phyloP scores from a whole-genome alignment of 768 basidiomycete genomes.

The Amanita rubescens region DNA sequence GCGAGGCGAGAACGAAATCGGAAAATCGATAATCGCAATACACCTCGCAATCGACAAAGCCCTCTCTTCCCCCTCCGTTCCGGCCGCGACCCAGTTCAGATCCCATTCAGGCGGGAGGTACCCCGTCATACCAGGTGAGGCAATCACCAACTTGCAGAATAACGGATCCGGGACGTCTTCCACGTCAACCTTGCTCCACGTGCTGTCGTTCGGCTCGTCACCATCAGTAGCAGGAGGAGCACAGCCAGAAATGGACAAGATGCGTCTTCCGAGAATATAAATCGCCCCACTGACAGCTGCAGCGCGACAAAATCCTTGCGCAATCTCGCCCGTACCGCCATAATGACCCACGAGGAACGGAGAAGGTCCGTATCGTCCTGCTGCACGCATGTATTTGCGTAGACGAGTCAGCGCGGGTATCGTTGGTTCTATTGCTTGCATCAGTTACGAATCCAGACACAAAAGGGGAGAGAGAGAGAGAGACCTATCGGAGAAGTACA shows the following conservation, averaged over 20 bases:
- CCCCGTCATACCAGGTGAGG: conserved; percentile 33
- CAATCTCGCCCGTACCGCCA: conserved; percentile 86
- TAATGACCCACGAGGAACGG: conserved; percentile 94
- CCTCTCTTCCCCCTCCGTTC: background rate
- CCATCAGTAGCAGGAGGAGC: conserved; percentile 9
- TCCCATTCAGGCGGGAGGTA: conserved; percentile 13
- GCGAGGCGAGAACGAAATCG: conserved; percentile 14
- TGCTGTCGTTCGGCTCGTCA: conserved; percentile 7
- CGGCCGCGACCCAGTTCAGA: background rate
- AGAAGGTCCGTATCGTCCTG: conserved; percentile 74
- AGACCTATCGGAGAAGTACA: conserved; percentile 53
- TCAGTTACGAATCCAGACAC: too few relatives aligned
- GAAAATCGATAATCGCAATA: conserved; percentile 43
- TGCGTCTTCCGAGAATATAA: conserved; percentile 59
- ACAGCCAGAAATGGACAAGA: conserved; percentile 24
- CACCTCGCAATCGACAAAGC: conserved; percentile 35
- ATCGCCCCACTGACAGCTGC: conserved; percentile 75
- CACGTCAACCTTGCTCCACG: conserved; percentile 42
- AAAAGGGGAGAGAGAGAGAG: too few relatives aligned
- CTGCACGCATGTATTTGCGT: conserved; percentile 64
- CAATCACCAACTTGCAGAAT: conserved; percentile 46
- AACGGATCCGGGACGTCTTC: conserved; percentile 57
- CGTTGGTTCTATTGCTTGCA: too few relatives aligned
- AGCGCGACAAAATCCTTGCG: conserved; percentile 85
- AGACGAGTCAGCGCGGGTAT: conserved; percentile 58